These are phyloP conservation scores for Tylopilus vinaceipallidus DNA, from an alignment of 768 basidiomycete genomes.

Conservation along the genomic window DNA sequence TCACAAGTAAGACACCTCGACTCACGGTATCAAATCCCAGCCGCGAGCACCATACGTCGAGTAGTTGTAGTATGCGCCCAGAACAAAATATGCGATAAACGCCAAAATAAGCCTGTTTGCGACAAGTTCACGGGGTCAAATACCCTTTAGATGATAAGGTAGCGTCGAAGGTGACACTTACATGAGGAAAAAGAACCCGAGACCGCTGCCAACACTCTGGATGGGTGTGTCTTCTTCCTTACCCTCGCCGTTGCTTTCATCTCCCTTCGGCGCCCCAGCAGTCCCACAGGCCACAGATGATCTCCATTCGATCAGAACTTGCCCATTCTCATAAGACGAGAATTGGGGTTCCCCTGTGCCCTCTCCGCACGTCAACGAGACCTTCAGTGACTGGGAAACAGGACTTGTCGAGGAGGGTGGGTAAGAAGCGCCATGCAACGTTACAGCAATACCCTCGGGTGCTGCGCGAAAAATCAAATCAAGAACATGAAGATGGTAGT, in stretches of 20 bases:
- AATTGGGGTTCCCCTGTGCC: slow-evolving; percentile 48
- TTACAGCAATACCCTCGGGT: slow-evolving; percentile 51
- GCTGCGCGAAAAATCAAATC: slow-evolving; percentile 37
- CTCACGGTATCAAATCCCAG: slow-evolving; percentile 80
- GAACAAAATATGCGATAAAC: slow-evolving; percentile 64
- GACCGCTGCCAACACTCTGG: slow-evolving; percentile 59
- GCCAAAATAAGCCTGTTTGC: slow-evolving; percentile 49
- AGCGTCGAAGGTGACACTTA: slow-evolving; percentile 37
- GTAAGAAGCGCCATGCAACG: slow-evolving; percentile 60
- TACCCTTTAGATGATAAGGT: slow-evolving; percentile 4
- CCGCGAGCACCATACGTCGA: slow-evolving; percentile 84
- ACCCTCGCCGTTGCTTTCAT: slow-evolving; percentile 18
- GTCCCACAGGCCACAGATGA: slow-evolving; percentile 56
- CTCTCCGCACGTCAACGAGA: slow-evolving; percentile 59
- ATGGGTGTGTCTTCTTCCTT: slow-evolving; percentile 30
- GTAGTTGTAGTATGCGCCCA: slow-evolving; percentile 89
- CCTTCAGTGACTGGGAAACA: slow-evolving; percentile 53
- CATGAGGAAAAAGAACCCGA: slow-evolving; percentile 91
- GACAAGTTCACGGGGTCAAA: too few species aligned
- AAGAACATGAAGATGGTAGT: background rate
- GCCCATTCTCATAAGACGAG: slow-evolving; percentile 56
- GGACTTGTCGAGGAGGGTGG: slow-evolving; percentile 46
- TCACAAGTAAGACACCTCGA: slow-evolving; percentile 17
- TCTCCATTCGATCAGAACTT: slow-evolving; percentile 59
- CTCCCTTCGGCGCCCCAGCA: slow-evolving; percentile 24